A percentile compares a stretch with the other conserved stretches of the same genome.
Evolutionary conservation across 2,329 filamentous ascomycete species (phyloP).

Genomic region (Helotiales sp.): DNA sequence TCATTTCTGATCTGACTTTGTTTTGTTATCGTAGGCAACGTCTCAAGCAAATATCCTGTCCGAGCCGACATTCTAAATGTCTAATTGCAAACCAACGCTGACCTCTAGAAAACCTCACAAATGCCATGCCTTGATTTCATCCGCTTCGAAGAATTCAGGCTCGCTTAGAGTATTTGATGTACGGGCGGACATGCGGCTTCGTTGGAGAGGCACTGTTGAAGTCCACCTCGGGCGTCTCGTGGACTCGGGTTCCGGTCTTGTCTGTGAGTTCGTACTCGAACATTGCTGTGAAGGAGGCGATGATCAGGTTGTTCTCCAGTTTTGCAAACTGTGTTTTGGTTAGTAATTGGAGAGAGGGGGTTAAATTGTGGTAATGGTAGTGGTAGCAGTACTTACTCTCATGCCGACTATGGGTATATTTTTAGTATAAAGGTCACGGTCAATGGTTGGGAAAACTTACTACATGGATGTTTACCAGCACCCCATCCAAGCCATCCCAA

Average conservation of each 20-base stretch:
- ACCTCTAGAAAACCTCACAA: not conserved
- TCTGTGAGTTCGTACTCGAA: slow-evolving; percentile 50
- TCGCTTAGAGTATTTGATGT: slow-evolving; percentile 37
- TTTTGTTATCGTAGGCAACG: too few species aligned
- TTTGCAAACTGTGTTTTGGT: slow-evolving; percentile 46
- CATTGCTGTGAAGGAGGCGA: slow-evolving; percentile 48
- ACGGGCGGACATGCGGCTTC: slow-evolving; percentile 40
- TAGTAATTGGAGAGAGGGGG: not conserved
- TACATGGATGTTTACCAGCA: slow-evolving; percentile 39
- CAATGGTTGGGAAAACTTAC: slow-evolving; percentile 24
- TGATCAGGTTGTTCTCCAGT: slow-evolving; percentile 51
- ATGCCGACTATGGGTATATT: slow-evolving; percentile 24
- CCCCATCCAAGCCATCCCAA: slow-evolving; percentile 21
- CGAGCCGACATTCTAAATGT: too few species aligned
- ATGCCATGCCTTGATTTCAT: not conserved
- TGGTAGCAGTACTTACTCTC: slow-evolving; percentile 24
- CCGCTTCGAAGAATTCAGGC: too few species aligned
- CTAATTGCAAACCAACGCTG: too few species aligned
- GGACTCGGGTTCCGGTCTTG: slow-evolving; percentile 36
- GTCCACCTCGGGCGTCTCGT: slow-evolving; percentile 36
- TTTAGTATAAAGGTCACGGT: slow-evolving; percentile 12
- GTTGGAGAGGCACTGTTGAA: slow-evolving; percentile 40
- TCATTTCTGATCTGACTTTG: too few species aligned
- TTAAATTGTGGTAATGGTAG: not conserved
- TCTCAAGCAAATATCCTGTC: too few species aligned